Conservation (phyloP, 2,329 filamentous ascomycete genomes). For the Aspergillus aculeatinus region DNA sequence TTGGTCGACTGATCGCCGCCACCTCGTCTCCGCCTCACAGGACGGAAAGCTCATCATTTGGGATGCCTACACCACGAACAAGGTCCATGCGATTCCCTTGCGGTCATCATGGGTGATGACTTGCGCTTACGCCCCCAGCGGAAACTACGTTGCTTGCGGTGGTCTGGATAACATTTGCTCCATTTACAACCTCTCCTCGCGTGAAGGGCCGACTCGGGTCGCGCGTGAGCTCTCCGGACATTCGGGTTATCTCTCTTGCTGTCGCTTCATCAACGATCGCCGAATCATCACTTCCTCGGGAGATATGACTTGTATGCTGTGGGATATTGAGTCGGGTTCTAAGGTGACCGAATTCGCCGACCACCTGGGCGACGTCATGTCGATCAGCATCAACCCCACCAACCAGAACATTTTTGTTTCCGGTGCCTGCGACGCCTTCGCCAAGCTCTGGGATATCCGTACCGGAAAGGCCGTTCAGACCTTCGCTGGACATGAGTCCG, state of each 20-base stretch:
- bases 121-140: constrained; percentile 96
- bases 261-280: constrained; percentile 97
- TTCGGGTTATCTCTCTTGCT: constrained; percentile 96
- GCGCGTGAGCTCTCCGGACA: constrained; percentile 94
- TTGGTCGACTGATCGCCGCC: constrained; percentile 97
- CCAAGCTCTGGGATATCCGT: constrained; percentile 98
- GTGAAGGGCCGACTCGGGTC: constrained; percentile 95
- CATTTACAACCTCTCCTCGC: constrained; percentile 96
- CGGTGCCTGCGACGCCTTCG: constrained; percentile 97
- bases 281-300: constrained; percentile 97
- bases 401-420: constrained; percentile 99
- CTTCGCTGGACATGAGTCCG: constrained; percentile 95
- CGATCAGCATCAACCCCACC: constrained; percentile 97
- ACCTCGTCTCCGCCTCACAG: constrained; percentile 96
- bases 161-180: constrained; percentile 99
- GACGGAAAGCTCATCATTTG: constrained; percentile 99
- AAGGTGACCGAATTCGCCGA: constrained; percentile 98
- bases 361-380: constrained; percentile 98
- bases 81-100: constrained; percentile 96
- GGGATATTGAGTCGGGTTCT: constrained; percentile 97
- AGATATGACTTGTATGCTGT: constrained; percentile 99
- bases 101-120: constrained; percentile 99
- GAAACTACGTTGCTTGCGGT: constrained; percentile 97
- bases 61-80: constrained; percentile 99
- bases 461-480: constrained; percentile 98